These are phyloP conservation scores for Mycena sp. DNA, from an alignment of 1,284 basidiomycete genomes.

Conservation along the genomic window DNA sequence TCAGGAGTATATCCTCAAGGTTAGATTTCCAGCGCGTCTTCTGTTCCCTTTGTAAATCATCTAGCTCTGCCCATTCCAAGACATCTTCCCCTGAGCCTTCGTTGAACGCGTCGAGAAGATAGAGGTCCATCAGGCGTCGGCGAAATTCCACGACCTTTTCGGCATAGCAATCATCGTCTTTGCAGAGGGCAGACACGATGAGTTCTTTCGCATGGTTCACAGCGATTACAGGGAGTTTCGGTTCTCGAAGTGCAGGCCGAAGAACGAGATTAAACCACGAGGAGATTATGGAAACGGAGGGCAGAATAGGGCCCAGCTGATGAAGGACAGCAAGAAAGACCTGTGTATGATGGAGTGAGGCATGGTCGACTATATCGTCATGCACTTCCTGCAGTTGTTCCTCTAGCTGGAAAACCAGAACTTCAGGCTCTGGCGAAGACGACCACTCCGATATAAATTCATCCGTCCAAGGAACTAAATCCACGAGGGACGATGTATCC, in stretches of 20 bases:
- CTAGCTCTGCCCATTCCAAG: constrained; percentile 75
- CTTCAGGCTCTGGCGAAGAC: constrained; percentile 60
- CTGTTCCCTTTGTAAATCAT: constrained; percentile 65
- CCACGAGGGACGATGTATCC: constrained; percentile 44
- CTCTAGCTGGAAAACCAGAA: constrained; percentile 62
- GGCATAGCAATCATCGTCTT: constrained; percentile 52
- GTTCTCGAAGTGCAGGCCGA: constrained; percentile 77
- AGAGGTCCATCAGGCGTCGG: constrained; percentile 73
- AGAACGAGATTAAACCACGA: constrained; percentile 83
- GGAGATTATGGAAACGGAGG: constrained; percentile 68
- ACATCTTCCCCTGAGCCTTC: constrained; percentile 77
- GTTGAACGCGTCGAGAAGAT: constrained; percentile 77
- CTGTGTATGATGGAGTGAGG: constrained; percentile 66
- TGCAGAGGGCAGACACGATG: constrained; percentile 67
- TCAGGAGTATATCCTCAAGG: constrained; percentile 75
- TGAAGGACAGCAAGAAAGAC: constrained; percentile 72
- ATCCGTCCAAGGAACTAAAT: constrained; percentile 60
- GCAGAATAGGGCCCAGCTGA: constrained; percentile 67
- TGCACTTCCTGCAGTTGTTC: constrained; percentile 73
- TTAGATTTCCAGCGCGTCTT: constrained; percentile 77
- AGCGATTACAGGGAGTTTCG: constrained; percentile 65
- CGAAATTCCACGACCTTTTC: constrained; percentile 75
- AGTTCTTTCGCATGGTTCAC: constrained; percentile 77
- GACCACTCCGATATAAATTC: constrained; percentile 57
- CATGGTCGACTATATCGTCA: constrained; percentile 70